Evolutionary conservation across 2,329 filamentous ascomycete species (phyloP), one percentile per base, ranked within the genome.

Genomic region (Monosporascus sp.): DNA sequence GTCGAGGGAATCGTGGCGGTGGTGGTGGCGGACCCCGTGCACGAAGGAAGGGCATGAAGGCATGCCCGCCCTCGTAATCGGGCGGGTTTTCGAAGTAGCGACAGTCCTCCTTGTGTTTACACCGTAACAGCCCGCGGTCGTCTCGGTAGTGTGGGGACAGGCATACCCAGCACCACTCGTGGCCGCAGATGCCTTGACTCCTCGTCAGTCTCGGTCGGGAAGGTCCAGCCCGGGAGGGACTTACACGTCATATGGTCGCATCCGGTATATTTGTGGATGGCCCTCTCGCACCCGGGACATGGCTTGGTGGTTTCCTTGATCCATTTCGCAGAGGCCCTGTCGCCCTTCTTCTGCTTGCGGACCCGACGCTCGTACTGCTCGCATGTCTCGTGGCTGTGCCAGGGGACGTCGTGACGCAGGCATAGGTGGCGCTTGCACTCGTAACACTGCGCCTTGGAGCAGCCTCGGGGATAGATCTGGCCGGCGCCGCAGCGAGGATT

Each of bases 211-310:
- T 7, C 27, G 34, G 38, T 4, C 9, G 27, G 8, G 27, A 18
- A 18, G 5, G 15, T 6, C 39, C 46, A 11, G 18, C 27, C 11
- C 15, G 37, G 37, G 22, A 14, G 6, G 46, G 20, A 66, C 69
- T 62, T 58, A 71, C 72, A 74, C 1, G 70, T 74, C 3, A 74
- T 69, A 52, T 74, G 72, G 52, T 73, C 71, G 51, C 72, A 74
- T 5, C 72, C 72, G 0, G 51, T 56, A 17, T 57, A 68, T 49
- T 74, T 73, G 51, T 69, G 52, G 0, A 73, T 63, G 38, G 61
- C 62, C 53, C 60, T 67, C 17, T 66, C 62, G 54, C 72, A 74
- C 18, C 57, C 54, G 0, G 72, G 71, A 34, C 72, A 74, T 1
- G 65, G 56, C 54, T 66, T 70, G 11, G 67, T 63, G 15, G 62